Evolutionary conservation across 768 basidiomycete species (phyloP).

Genomic region (Boletus rufocinnamomeus): DNA sequence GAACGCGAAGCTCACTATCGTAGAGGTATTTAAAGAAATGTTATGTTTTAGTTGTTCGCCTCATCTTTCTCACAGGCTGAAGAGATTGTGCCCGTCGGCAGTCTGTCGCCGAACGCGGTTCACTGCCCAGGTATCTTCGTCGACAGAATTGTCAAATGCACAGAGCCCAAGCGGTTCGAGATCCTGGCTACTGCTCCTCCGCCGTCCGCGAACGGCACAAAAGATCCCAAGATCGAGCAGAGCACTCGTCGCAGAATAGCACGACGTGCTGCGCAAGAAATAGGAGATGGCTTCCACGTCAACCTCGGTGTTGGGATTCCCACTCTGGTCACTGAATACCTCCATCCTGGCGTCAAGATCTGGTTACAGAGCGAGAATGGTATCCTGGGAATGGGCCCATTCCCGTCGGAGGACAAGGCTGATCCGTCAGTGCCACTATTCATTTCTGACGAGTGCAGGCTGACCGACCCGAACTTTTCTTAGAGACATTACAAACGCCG

Average conservation of each 20-base stretch:
- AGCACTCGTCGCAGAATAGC: slow-evolving; percentile 71
- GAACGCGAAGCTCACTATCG: slow-evolving; percentile 83
- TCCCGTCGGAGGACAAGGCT: slow-evolving; percentile 73
- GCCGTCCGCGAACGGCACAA: slow-evolving; percentile 39
- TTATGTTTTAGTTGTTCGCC: slow-evolving; percentile 5
- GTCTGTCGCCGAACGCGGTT: slow-evolving; percentile 77
- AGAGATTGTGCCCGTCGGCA: slow-evolving; percentile 79
- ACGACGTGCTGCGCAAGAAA: slow-evolving; percentile 81
- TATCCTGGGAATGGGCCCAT: slow-evolving; percentile 84
- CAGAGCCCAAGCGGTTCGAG: slow-evolving; percentile 75
- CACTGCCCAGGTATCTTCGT: slow-evolving; percentile 84
- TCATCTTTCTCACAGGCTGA: slow-evolving; percentile 59
- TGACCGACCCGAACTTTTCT: slow-evolving; percentile 40
- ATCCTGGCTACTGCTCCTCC: slow-evolving; percentile 60
- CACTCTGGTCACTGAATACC: slow-evolving; percentile 76
- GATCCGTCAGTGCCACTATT: slow-evolving; percentile 60
- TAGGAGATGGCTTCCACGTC: slow-evolving; percentile 82
- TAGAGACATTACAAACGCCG: slow-evolving; percentile 88
- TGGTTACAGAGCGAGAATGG: slow-evolving; percentile 91
- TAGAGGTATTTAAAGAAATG: slow-evolving; percentile 57
- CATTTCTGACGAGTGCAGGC: slow-evolving; percentile 3
- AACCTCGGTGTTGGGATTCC: slow-evolving; percentile 92
- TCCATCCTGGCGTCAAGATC: slow-evolving; percentile 67
- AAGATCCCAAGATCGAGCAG: slow-evolving; percentile 50
- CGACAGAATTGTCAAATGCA: slow-evolving; percentile 79